Evolutionary conservation across 2,329 filamentous ascomycete genomes (phyloP), one percentile per base, ranked within the genome.

Genomic region (Cytospora piceae): DNA sequence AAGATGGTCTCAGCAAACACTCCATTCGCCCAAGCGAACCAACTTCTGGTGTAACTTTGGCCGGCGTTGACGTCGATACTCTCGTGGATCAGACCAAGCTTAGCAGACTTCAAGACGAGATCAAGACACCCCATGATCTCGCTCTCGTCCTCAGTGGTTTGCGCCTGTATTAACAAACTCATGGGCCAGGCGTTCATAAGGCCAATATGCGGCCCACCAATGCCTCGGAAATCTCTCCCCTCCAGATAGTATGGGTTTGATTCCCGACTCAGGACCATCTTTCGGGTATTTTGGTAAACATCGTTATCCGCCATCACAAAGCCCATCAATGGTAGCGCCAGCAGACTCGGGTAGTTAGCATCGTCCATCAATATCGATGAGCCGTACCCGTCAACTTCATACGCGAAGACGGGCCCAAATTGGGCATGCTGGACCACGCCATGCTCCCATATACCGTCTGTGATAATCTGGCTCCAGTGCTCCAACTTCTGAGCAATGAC

Each of bases 161-260:
- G 93, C 3, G 92, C 93, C 77, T 97, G 94, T 24, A 97, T 86
- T 11, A 99, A 83, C 68, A 97, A 80, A 75, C 92, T 95, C 93
- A 99, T 98, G 0, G 95, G 95, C 95, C 95, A 99, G 9, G 94
- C 95, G 70, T 97, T 92, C 72, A 86, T 81, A n/a, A 96, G 80
- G 0, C 95, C 95, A 70, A 97, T 90, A 73, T 88, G 87, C 8
- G 86, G 86, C 5, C 85, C 95, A 71, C 95, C 95, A 71, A 99
- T 97, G 8, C 95, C 95, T 58, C 87, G 85, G 73, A 99, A 97
- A 0, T 86, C 87, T 20, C 79, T 80, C 2, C 95, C 95, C 31
- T 83, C 83, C 8, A 99, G 82, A 74, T 89, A 98, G 75, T 97
- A 99, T 0, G 95, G 95, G 74, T 99, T 99, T 0, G 91, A 90